Evolutionary conservation across 768 basidiomycete genomes (phyloP).

Genomic region (Galerina sulciceps): DNA sequence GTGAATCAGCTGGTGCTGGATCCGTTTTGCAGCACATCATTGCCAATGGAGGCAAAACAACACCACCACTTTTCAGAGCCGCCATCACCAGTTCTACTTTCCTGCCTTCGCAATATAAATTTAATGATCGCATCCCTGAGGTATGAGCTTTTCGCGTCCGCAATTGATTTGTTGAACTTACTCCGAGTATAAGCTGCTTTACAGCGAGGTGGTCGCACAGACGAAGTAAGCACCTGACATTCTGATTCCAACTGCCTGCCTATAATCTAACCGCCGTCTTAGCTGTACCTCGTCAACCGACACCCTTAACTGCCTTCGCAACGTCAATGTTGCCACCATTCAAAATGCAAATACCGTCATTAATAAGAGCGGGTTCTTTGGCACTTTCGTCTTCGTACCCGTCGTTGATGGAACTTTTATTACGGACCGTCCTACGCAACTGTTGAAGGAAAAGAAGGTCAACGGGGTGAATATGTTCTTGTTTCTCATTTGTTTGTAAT

Average conservation of each 20-base stretch:
- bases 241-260: too few relatives aligned
- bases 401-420: conserved; percentile 55
- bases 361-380: conserved; percentile 36
- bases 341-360: conserved; percentile 37
- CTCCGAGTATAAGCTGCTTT: conserved; percentile 11
- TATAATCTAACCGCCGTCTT: neutral
- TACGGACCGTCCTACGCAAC: conserved; percentile 41
- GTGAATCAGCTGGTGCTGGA: conserved; percentile 49
- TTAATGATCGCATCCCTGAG: conserved; percentile 45
- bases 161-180: neutral
- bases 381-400: conserved; percentile 44
- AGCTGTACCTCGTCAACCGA: conserved; percentile 40
- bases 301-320: conserved; percentile 44
- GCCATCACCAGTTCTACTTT: conserved; percentile 51
- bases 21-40: conserved; percentile 56
- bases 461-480: conserved; percentile 2
- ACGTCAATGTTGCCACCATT: conserved; percentile 32
- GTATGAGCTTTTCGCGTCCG: conserved; percentile 19
- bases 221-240: neutral
- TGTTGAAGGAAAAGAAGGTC: conserved; percentile 32
- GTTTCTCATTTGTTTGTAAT: neutral
- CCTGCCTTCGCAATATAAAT: conserved; percentile 50
- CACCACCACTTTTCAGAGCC: conserved; percentile 45
- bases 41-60: conserved; percentile 49
- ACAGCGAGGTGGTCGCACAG: conserved; percentile 6